Percentiles rank a stretch among this genome's conserved stretches.
Evolutionary conservation across 2,329 filamentous ascomycete genomes (phyloP).

Genomic region (Pyrenophora tritici-repentis): DNA sequence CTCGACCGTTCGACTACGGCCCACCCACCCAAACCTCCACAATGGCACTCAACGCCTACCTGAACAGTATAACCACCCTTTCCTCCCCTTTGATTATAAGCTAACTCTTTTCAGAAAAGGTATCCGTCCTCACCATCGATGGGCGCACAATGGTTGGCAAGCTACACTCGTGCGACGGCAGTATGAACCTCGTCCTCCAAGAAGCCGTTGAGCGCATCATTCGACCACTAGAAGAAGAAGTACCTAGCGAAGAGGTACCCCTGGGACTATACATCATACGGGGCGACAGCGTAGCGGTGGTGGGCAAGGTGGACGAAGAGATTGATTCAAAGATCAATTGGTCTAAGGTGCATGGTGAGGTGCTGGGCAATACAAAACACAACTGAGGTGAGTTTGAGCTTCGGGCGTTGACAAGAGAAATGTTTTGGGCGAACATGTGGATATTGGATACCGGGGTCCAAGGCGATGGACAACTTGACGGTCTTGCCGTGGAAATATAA

Average conservation of each 20-base stretch:
- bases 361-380: slow-evolving; percentile 86
- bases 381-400: slow-evolving; percentile 21
- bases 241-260: slow-evolving; percentile 77
- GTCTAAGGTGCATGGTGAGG: slow-evolving; percentile 82
- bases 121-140: slow-evolving; percentile 89
- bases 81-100: neutral
- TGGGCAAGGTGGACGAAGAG: slow-evolving; percentile 86
- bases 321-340: slow-evolving; percentile 91
- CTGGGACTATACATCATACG: slow-evolving; percentile 90
- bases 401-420: neutral
- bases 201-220: slow-evolving; percentile 89
- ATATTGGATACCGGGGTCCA: too few relatives aligned
- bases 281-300: slow-evolving; percentile 91
- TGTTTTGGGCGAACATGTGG: neutral
- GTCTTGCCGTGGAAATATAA: too few relatives aligned
- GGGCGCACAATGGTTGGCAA: slow-evolving; percentile 78
- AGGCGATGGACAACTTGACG: too few relatives aligned
- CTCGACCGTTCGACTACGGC: neutral
- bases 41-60: slow-evolving; percentile 52
- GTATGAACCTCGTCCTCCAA: slow-evolving; percentile 88
- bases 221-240: slow-evolving; percentile 78
- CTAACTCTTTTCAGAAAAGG: slow-evolving; percentile 69
- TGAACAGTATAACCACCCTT: slow-evolving; percentile 45
- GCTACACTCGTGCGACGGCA: slow-evolving; percentile 84
- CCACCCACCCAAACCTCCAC: slow-evolving; percentile 4